Base-by-base conservation (phyloP, 2,329 filamentous ascomycete genomes). In the Ophiostoma sp. region DNA sequence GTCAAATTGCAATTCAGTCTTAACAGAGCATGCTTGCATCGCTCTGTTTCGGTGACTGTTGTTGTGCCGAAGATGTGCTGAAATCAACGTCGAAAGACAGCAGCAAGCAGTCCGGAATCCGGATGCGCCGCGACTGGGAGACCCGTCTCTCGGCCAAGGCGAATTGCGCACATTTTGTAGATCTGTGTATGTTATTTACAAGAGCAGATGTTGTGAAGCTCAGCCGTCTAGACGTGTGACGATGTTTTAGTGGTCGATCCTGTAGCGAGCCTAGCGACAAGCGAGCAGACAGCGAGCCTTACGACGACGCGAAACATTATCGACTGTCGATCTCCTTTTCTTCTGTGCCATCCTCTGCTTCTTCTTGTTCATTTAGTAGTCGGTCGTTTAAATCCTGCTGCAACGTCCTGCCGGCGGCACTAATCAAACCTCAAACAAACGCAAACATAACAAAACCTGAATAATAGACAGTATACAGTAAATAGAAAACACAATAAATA, bases 41-140 rank as follows among this genome's bases (percentile, higher is more conserved):
- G n/a, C 41, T 15, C 44, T 39, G 10, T 68, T 76, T 79, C 73
- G 72, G 89, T 97, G 92, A 90, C 92, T 93, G 88, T 85, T 86
- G 88, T 94, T 95, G 94, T 93, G 94, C 93, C 93, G 92, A 94
- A 96, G 93, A 96, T 93, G 93, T 97, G 93, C 93, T 95, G 87
- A 96, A 85, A 95, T 86, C 78, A 80, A 89, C 79, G 73, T 74
- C 39, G 71, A 33, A n/a, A 20, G 41, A 44, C 71, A 73, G 73
- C 69, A 74, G 78, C 79, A 77, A 75, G 77, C 72, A 78, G 77
- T 77, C 77, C 77, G 78, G 78, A 75, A 76, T 78, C 77, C 77
- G 77, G 77, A 77, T 76, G 78, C 77, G 76, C 68, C 72, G 68
- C 48, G 66, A 66, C 35, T 57, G 71, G n/a, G 31, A 31, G 67